A percentile compares a stretch with the other conserved stretches of the same genome.
Conservation (phyloP, 2,329 filamentous ascomycete species). For the Hirsutella minnesotensis region DNA sequence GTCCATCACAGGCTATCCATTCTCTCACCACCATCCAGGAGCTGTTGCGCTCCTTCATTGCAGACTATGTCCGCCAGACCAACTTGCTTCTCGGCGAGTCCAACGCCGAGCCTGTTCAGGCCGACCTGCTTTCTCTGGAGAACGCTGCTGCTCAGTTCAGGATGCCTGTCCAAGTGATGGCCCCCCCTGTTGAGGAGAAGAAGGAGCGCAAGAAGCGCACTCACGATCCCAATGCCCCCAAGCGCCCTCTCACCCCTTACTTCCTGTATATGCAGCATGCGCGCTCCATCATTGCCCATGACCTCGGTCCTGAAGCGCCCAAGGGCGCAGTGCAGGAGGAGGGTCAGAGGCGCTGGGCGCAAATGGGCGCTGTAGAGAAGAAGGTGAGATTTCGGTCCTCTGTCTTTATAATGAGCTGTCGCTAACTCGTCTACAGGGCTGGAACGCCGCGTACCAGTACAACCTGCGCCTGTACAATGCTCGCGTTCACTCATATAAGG, state of each 20-base stretch:
- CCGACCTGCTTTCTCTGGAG: slow-evolving; percentile 40
- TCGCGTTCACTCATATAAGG: slow-evolving; percentile 53
- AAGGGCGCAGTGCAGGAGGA: slow-evolving; percentile 84
- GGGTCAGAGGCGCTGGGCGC: slow-evolving; percentile 74
- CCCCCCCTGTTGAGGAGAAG: slow-evolving; percentile 50
- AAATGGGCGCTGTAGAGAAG: slow-evolving; percentile 66
- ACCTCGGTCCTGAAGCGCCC: slow-evolving; percentile 62
- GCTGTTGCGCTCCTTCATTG: slow-evolving; percentile 66
- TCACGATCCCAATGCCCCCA: slow-evolving; percentile 86
- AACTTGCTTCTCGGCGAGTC: slow-evolving; percentile 66
- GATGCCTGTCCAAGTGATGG: slow-evolving; percentile 24
- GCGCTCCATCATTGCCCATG: slow-evolving; percentile 67
- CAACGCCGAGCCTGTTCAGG: slow-evolving; percentile 34
- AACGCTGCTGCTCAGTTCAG: slow-evolving; percentile 35
- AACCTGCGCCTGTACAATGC: slow-evolving; percentile 56
- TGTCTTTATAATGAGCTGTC: neutral
- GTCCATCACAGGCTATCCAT: slow-evolving; percentile 35
- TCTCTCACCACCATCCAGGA: slow-evolving; percentile 70
- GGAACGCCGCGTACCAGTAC: slow-evolving; percentile 57
- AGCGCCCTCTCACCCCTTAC: slow-evolving; percentile 86
- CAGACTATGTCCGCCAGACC: slow-evolving; percentile 80
- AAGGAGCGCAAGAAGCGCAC: slow-evolving; percentile 84
- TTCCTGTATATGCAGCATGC: slow-evolving; percentile 90
- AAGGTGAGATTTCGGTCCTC: slow-evolving; percentile 1
- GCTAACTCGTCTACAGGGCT: slow-evolving; percentile 26